phyloP scores from a whole-genome alignment of 2,329 filamentous ascomycete species.

The Sporothrix pseudoabietina region DNA sequence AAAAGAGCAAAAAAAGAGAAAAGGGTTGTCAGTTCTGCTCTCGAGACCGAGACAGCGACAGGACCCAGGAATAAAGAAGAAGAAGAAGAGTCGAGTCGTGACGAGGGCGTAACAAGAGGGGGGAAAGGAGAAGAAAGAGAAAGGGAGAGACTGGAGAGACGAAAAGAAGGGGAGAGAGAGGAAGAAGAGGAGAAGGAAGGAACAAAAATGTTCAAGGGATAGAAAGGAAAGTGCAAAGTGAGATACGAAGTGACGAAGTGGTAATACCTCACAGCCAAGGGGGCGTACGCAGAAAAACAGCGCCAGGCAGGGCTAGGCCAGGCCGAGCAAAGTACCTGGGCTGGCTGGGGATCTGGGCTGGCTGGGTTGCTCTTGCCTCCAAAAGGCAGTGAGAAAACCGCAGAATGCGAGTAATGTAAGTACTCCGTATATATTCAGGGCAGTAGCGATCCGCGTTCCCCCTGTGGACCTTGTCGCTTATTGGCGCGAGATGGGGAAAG shows the following conservation, averaged over 20 bases:
- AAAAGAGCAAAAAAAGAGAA: not conserved
- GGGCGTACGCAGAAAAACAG: not conserved
- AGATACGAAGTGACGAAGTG: not conserved
- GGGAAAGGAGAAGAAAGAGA: not conserved
- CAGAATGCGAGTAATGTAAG: conserved; percentile 10
- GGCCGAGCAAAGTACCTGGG: not conserved
- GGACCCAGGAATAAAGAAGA: conserved; percentile 3
- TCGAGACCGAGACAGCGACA: not conserved
- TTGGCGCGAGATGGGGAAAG: conserved; percentile 15
- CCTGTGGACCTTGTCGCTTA: conserved; percentile 3
- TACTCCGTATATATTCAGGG: too few relatives aligned
- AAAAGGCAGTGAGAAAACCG: not conserved
- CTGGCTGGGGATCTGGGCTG: too few relatives aligned
- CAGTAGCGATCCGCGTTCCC: conserved; percentile 17
- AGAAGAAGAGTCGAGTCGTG: not conserved
- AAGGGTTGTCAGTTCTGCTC: not conserved
- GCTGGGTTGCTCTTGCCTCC: not conserved
- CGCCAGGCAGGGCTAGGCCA: conserved; percentile 4
- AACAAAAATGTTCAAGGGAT: conserved; percentile 2
- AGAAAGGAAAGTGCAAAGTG: not conserved
- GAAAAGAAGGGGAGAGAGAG: not conserved
- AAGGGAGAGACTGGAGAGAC: not conserved
- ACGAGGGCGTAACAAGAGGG: not conserved
- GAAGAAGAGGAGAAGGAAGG: not conserved
- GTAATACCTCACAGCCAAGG: not conserved